Evolutionary conservation across 2,329 filamentous ascomycete species (phyloP), one percentile per base, ranked within the genome.

Genomic region (Lojkania enalia): DNA sequence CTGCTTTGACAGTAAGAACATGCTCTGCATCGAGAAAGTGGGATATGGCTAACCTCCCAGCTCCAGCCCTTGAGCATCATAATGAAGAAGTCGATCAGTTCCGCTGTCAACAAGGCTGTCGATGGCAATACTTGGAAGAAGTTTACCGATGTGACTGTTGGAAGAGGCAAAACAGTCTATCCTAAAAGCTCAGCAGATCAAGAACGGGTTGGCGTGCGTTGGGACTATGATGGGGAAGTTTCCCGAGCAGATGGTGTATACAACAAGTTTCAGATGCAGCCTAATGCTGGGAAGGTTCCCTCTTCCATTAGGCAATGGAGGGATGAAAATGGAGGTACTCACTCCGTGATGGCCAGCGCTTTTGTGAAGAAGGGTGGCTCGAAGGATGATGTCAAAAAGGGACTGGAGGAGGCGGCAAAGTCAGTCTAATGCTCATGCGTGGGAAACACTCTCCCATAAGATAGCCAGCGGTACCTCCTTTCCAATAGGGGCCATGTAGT

Each of bases 241-340:
- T 18, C 27, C 9, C 16, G 23, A 27, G 23, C n/a, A 18, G 45
- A 37, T 9, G 30, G 7, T 23, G 27, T 41, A 23, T 46, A 35
- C 42, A 51, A 59, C 49, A 60, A 60, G 44, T 67, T 51, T 35
- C 57, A 64, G 41, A 35, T 57, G 19, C 62, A 67, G 46, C 57
- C 61, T 4, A 63, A 65, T 39, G 54, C 54, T 18, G 62, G 62
- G 18, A 63, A 64, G 43, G 50, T 64, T 32, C 54, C 61, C 19
- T 49, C 49, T 35, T 46, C 58, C 3, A 51, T 61, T 37, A 52
- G 51, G 44, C 19, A 48, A 9, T 65, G 60, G 60, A 52, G 57
- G 54, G 54, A 64, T 5, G 46, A 52, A 6, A 52, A 63, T 47
- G 62, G 61, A 20, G 58, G 62, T n/a, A 64, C 62, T 27, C 60